Conservation (phyloP, 257 asterid species). For the Galeopsis tetrahit region DNA sequence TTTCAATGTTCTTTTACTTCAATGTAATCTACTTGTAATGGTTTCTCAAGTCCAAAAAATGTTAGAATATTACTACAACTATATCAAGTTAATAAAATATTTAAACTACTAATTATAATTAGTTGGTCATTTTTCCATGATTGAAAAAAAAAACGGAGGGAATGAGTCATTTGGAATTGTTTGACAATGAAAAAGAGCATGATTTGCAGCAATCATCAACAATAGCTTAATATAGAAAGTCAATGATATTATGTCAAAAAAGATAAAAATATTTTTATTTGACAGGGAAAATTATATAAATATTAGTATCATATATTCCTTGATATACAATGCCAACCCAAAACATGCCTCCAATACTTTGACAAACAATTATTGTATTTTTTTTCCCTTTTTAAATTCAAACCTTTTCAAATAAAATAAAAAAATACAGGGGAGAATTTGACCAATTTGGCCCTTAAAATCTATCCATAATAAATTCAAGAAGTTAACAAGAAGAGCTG, state of each 20-base stretch:
- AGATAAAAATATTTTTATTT: too few relatives aligned
- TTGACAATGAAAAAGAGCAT: slow-evolving; percentile 17
- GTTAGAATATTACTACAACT: too few relatives aligned
- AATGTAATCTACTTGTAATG: too few relatives aligned
- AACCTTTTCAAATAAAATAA: neutral
- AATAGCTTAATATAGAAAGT: neutral
- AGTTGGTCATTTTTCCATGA: neutral
- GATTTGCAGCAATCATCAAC: neutral
- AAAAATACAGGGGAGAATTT: neutral
- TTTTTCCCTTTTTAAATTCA: neutral
- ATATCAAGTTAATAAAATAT: neutral
- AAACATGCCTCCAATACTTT: slow-evolving; percentile 1
- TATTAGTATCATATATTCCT: too few relatives aligned
- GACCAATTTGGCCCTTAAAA: neutral
- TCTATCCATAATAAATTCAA: neutral
- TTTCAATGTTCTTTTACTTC: too few relatives aligned
- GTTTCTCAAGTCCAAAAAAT: too few relatives aligned
- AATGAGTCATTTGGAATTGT: slow-evolving; percentile 5
- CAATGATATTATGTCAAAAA: neutral
- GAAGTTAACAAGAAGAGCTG: slow-evolving; percentile 23
- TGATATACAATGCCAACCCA: neutral
- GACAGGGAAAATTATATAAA: too few relatives aligned
- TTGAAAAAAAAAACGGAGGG: neutral
- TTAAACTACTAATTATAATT: too few relatives aligned
- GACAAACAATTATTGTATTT: neutral